phyloP scores from a whole-genome alignment of 1,139 yeast species.

The Yamadazyma spencermartinsiae region DNA sequence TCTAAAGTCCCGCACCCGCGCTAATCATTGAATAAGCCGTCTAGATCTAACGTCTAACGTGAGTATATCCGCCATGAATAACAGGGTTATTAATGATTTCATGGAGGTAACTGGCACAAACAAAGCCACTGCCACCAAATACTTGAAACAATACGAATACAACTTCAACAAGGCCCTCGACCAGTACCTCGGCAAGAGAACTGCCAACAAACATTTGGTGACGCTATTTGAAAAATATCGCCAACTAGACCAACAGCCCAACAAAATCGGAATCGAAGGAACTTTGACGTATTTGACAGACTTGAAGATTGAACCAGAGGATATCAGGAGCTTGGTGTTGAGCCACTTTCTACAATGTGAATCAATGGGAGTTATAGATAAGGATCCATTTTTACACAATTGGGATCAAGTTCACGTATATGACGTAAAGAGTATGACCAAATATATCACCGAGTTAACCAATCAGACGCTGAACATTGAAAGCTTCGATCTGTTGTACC shows the following conservation, averaged over 20 bases:
- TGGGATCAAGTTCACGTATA: conserved; percentile 50
- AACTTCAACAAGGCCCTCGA: conserved; percentile 10
- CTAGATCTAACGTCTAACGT: too few species aligned
- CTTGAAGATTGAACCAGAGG: conserved; percentile 71
- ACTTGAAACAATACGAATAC: conserved; percentile 7
- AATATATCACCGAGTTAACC: conserved; percentile 34
- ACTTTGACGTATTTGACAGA: conserved; percentile 68
- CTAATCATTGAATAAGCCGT: too few species aligned
- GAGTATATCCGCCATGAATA: conserved; percentile 4
- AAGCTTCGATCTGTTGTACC: conserved; percentile 45
- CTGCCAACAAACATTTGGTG: conserved; percentile 5
- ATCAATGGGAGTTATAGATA: conserved; percentile 59
- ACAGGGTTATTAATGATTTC: conserved; percentile 10
- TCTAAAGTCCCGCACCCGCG: too few species aligned
- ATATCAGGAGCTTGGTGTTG: conserved; percentile 64
- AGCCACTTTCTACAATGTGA: conserved; percentile 71
- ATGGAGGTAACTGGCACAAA: conserved; percentile 15
- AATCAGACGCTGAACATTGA: conserved; percentile 4
- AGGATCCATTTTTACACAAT: conserved; percentile 48
- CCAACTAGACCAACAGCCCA: conserved; percentile 21
- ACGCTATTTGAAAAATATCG: conserved; percentile 30
- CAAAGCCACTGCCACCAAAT: conserved; percentile 13
- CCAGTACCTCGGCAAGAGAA: conserved; percentile 10
- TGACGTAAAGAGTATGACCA: conserved; percentile 51
- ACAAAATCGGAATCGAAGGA: conserved; percentile 66